Evolutionary conservation across 1,284 basidiomycete species (phyloP).

Genomic region (Takashimella koratensis): DNA sequence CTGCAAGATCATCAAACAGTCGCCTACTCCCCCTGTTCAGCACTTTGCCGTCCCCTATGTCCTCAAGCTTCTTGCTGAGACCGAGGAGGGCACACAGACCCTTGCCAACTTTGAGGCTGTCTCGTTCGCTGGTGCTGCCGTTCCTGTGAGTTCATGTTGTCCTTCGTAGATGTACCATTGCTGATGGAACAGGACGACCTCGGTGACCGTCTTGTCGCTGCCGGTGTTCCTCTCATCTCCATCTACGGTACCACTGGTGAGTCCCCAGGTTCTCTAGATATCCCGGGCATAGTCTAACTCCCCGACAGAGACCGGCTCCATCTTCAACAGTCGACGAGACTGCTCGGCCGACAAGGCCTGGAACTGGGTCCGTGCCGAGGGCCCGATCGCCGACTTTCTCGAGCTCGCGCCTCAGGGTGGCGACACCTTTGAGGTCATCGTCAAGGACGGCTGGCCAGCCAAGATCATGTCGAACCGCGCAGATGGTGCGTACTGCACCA

Average conservation of each 20-base stretch:
- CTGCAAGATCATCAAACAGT: constrained; percentile 35
- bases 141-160: constrained; percentile 32
- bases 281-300: neutral
- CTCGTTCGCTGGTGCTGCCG: constrained; percentile 45
- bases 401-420: constrained; percentile 53
- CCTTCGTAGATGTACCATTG: constrained; percentile 40
- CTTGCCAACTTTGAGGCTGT: constrained; percentile 57
- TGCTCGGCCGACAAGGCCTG: constrained; percentile 56
- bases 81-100: constrained; percentile 52
- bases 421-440: constrained; percentile 56
- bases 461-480: constrained; percentile 58
- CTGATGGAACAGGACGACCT: constrained; percentile 54
- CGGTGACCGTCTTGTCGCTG: constrained; percentile 55
- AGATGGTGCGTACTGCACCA: constrained; percentile 60
- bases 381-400: constrained; percentile 50
- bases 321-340: constrained; percentile 55
- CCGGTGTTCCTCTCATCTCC: constrained; percentile 57
- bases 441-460: constrained; percentile 58
- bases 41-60: constrained; percentile 52
- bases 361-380: constrained; percentile 57
- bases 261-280: too few species aligned
- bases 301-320: constrained; percentile 34
- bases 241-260: constrained; percentile 55
- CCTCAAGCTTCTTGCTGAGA: constrained; percentile 55
- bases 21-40: constrained; percentile 42